Evolutionary conservation across 2,329 filamentous ascomycete species (phyloP).

Genomic region (Fusarium lyarnte): DNA sequence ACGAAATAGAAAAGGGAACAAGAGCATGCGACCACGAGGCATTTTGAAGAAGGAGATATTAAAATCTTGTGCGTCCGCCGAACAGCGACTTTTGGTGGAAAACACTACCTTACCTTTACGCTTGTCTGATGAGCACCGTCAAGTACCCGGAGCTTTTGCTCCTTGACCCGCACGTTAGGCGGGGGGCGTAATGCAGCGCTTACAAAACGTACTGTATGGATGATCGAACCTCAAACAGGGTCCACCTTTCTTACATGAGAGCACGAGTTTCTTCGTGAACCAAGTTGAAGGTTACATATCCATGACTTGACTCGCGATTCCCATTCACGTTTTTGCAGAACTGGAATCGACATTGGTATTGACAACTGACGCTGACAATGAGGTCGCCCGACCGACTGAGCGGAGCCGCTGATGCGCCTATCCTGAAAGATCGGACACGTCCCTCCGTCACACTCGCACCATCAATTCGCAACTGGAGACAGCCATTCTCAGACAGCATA

Average conservation of each 20-base stretch:
- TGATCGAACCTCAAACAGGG: constrained; percentile 11
- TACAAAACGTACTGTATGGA: constrained; percentile 37
- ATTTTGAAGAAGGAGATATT: constrained; percentile 45
- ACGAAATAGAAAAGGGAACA: constrained; percentile 20
- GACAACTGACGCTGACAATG: neutral
- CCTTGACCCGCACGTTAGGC: constrained; percentile 45
- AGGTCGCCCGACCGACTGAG: neutral
- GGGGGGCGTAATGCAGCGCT: constrained; percentile 45
- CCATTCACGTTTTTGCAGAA: neutral
- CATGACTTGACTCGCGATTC: neutral
- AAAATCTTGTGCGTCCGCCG: constrained; percentile 44
- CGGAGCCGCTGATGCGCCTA: constrained; percentile 3
- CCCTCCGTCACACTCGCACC: constrained; percentile 23
- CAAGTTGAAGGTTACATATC: neutral
- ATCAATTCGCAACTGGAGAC: constrained; percentile 20
- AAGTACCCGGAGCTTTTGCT: constrained; percentile 49
- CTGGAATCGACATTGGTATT: neutral
- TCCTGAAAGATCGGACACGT: neutral
- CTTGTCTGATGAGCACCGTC: constrained; percentile 42
- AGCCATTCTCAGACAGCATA: neutral
- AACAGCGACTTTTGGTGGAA: constrained; percentile 38
- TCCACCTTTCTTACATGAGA: constrained; percentile 29
- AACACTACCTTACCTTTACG: constrained; percentile 29
- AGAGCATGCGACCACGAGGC: constrained; percentile 41
- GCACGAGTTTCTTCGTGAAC: constrained; percentile 7